Base-by-base conservation (phyloP, 768 basidiomycete genomes). In the Thelephora aurantiotincta region DNA sequence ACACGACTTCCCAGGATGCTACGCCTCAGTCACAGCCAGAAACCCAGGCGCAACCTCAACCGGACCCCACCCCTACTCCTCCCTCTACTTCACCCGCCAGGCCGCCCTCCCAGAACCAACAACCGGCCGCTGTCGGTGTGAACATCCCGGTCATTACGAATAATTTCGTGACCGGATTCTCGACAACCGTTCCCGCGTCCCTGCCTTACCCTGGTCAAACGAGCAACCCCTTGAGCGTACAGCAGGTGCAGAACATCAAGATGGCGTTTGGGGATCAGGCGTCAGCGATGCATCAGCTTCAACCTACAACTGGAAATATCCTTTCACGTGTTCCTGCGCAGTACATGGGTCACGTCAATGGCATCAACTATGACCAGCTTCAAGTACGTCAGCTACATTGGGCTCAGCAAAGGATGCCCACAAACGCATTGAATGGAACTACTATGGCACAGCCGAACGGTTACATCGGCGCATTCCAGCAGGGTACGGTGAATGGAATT, bases 191-290 rank as follows among this genome's bases (percentile, higher is more conserved):
- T 43, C 48, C 64, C 9, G 57, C 59, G 45, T 62, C 56, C 55
- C 61, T 61, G 62, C 65, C 51, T 50, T 59, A 55, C 38, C 55
- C 65, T 11, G 46, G 53, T 49, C 56, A 63, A 45, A 68, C 65
- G 42, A 62, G 63, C 3, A 66, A 64, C 38, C 64, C 65, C 2
- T 58, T 82, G 42, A 74, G 67, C 33, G 50, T 65, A 16, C 80
- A 82, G 50, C 78, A 81, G 54, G 64, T 81, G 59, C 77, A 79
- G 58, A 70, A 65, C 47, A 55, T 81, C 36, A 80, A 80, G 61
- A 62, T 72, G 7, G 75, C 72, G 3, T 73, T 79, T 49, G 72
- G 71, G 5, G 33, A 62, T 64, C 44, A 61, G 59, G 19, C 63
- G 61, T 46, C 62, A 62, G 14, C 67, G 65, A 50, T 73, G 71